Evolutionary conservation across 768 basidiomycete genomes (phyloP), one percentile per base, ranked within the genome.

Genomic region (Boletus reticulatus): DNA sequence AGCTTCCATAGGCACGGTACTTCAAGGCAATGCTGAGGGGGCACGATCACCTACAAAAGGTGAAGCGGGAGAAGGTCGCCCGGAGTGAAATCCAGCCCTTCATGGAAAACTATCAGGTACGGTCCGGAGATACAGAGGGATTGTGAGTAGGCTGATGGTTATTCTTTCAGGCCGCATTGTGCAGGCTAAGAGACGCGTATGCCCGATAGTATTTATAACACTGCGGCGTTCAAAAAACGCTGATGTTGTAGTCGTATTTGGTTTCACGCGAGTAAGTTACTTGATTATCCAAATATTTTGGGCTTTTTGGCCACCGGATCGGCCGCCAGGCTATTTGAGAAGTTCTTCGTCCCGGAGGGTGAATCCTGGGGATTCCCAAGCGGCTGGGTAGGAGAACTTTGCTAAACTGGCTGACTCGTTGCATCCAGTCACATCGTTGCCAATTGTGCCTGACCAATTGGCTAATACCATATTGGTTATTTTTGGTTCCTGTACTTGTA

Each of bases 11-110:
- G 92, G 92, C 92, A 7, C 82, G 89, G 12, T 84, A 91, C 64
- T 97, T 97, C 79, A 96, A 95, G 70, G 70, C 73, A 5, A 88
- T 97, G 83, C 69, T 97, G 60, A 84, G 80, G 58, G 78, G 79
- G 2, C 86, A 88, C 2, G 83, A 82, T 48, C 92, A 94, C 65
- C 72, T 89, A 39, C 75, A 80, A 5, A 79, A 78, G 59, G 78
- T 97, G 19, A 88, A 87, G 69, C 83, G 84, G 62, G 51, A 90
- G 58, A 81, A 82, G 58, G 76, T 94, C 3, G 69, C 75, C 38
- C 85, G 86, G 45, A 79, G 79, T 50, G 87, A 88, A 22, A 70
- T 89, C 5, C 78, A 73, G 17, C 70, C 78, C 14, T 73, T 93
- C 32, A 65, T 73, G 45, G 72, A 78, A 43, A 74, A 76, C 53